phyloP scores from a whole-genome alignment of 495 filamentous ascomycete genomes.

The Melanomma pulvis-pyrius region DNA sequence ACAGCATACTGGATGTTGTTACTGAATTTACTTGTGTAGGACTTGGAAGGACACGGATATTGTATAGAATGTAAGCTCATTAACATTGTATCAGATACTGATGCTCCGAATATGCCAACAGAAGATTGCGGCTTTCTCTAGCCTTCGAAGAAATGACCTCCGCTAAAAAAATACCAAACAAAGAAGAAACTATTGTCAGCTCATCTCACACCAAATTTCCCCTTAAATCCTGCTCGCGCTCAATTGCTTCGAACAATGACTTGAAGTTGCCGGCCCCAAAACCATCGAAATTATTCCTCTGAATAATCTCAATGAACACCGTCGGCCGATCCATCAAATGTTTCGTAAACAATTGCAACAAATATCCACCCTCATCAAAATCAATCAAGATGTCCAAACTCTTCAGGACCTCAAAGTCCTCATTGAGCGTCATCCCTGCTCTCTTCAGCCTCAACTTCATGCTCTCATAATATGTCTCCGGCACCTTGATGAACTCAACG shows the following conservation, averaged over 20 bases:
- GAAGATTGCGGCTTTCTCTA: too few relatives aligned
- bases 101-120: too few relatives aligned
- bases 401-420: conserved; percentile 75
- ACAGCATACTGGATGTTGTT: too few relatives aligned
- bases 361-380: conserved; percentile 86
- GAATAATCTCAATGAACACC: conserved; percentile 93
- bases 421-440: conserved; percentile 58
- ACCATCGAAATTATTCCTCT: conserved; percentile 80
- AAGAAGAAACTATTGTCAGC: too few relatives aligned
- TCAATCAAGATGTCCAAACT: conserved; percentile 82
- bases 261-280: conserved; percentile 97
- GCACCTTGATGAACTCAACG: conserved; percentile 87
- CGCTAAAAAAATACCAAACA: too few relatives aligned
- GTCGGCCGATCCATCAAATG: conserved; percentile 90
- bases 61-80: too few relatives aligned
- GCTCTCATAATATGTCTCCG: conserved; percentile 77
- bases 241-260: conserved; percentile 88
- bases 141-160: too few relatives aligned
- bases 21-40: too few relatives aligned
- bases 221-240: conserved; percentile 79
- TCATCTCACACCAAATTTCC: conserved; percentile 62
- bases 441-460: conserved; percentile 68
- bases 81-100: too few relatives aligned
- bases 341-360: conserved; percentile 73
- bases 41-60: too few relatives aligned